Evolutionary conservation across 257 asterid genomes (phyloP).

Genomic region (Nicotiana tabacum): DNA sequence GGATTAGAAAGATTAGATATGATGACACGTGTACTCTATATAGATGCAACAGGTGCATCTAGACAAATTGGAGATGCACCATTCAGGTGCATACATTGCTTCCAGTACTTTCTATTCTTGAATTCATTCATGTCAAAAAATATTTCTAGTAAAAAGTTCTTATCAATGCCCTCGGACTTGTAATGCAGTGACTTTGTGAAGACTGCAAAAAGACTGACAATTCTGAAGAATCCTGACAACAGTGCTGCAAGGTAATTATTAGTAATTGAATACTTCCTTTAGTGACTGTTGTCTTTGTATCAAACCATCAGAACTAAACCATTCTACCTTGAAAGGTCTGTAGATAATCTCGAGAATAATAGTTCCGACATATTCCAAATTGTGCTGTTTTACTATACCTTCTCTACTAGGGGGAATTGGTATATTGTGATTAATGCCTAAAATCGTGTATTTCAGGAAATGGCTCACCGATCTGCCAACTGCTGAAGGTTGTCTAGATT

Average conservation of each 20-base stretch:
- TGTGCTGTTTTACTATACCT: not conserved
- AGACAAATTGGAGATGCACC: conserved; percentile 73
- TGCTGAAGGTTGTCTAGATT: conserved; percentile 65
- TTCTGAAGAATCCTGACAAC: conserved; percentile 43
- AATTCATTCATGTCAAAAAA: not conserved
- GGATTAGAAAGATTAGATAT: conserved; percentile 59
- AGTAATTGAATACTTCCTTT: not conserved
- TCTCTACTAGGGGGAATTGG: not conserved
- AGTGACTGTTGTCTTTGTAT: not conserved
- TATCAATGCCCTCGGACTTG: not conserved
- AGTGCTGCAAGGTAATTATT: conserved; percentile 45
- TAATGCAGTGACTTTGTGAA: conserved; percentile 60
- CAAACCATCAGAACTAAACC: not conserved
- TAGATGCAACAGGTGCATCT: conserved; percentile 57
- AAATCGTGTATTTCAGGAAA: conserved; percentile 44
- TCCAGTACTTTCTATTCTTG: not conserved
- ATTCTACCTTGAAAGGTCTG: not conserved
- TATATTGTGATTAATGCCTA: conserved; percentile 3
- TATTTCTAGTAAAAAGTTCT: not conserved
- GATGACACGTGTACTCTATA: conserved; percentile 46
- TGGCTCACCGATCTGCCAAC: conserved; percentile 69
- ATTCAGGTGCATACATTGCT: conserved; percentile 43
- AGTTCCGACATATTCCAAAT: not conserved
- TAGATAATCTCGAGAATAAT: not conserved
- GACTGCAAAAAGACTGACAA: conserved; percentile 71